Evolutionary conservation across 495 filamentous ascomycete genomes (phyloP).

Genomic region (Tetracladium marchalianum): DNA sequence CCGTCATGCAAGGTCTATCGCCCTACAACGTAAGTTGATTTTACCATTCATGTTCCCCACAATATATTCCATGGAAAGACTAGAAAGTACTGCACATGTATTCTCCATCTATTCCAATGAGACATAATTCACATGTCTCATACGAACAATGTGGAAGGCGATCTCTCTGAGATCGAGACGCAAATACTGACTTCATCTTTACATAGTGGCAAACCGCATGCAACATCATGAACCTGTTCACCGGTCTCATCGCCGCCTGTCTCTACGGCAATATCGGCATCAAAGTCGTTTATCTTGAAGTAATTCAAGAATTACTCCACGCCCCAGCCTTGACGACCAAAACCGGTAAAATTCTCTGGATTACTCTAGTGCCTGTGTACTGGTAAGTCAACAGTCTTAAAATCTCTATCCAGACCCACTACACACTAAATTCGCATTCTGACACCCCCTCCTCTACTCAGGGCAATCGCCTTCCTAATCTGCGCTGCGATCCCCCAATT

Average conservation of each 20-base stretch:
- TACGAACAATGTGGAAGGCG: too few relatives aligned
- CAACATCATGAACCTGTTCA: conserved; percentile 43
- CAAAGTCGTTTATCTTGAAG: conserved; percentile 51
- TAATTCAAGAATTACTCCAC: conserved; percentile 45
- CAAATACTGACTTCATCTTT: background rate
- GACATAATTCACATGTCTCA: too few relatives aligned
- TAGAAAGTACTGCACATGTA: too few relatives aligned
- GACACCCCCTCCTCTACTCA: too few relatives aligned
- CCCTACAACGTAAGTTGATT: conserved; percentile 6
- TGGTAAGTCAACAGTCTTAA: conserved; percentile 32
- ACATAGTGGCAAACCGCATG: conserved; percentile 39
- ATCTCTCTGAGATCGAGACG: too few relatives aligned
- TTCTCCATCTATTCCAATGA: too few relatives aligned
- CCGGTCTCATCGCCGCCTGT: conserved; percentile 43
- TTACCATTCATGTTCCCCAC: too few relatives aligned
- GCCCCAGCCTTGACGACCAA: conserved; percentile 37
- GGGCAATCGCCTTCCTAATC: conserved; percentile 39
- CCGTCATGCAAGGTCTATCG: conserved; percentile 41
- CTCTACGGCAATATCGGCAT: conserved; percentile 59
- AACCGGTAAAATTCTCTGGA: conserved; percentile 44
- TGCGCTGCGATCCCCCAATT: conserved; percentile 43
- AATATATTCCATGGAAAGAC: too few relatives aligned
- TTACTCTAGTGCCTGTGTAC: conserved; percentile 42
- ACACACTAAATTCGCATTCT: too few relatives aligned
- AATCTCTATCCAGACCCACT: too few relatives aligned